Evolutionary conservation across 2,329 filamentous ascomycete species (phyloP).

Genomic region (Aspergillus versicolor): DNA sequence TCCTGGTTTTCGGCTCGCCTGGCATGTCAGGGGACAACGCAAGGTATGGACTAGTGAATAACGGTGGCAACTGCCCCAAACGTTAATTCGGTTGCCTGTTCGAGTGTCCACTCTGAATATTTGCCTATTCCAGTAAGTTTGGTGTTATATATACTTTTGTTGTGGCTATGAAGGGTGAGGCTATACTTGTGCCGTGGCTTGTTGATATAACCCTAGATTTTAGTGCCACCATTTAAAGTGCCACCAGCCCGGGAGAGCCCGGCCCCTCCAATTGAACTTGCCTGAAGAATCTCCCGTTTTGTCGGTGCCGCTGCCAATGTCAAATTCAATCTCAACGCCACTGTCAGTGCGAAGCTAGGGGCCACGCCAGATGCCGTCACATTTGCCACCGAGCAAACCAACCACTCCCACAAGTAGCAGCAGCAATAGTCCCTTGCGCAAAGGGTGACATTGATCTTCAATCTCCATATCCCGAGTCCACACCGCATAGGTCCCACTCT

Average conservation of each 20-base stretch:
- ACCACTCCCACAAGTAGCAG: neutral
- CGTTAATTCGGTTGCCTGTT: too few species aligned
- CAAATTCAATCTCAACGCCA: too few species aligned
- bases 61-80: too few species aligned
- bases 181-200: too few species aligned
- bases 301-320: neutral
- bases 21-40: neutral
- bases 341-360: neutral
- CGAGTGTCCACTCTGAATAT: too few species aligned
- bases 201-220: neutral
- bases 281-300: neutral
- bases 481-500: too few species aligned
- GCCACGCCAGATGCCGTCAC: neutral
- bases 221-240: neutral
- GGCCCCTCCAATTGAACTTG: neutral
- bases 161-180: too few species aligned
- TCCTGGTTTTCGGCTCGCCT: slow-evolving; percentile 2
- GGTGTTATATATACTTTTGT: too few species aligned
- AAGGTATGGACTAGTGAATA: neutral
- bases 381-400: too few species aligned
- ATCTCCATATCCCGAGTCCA: neutral
- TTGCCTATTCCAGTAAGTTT: too few species aligned
- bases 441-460: neutral
- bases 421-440: neutral
- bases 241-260: too few species aligned